Percentiles rank a stretch among this genome's conserved stretches.
These are phyloP conservation scores for Malassezia arunalokei DNA, from an alignment of 1,284 basidiomycete species.

Conservation along the genomic window DNA sequence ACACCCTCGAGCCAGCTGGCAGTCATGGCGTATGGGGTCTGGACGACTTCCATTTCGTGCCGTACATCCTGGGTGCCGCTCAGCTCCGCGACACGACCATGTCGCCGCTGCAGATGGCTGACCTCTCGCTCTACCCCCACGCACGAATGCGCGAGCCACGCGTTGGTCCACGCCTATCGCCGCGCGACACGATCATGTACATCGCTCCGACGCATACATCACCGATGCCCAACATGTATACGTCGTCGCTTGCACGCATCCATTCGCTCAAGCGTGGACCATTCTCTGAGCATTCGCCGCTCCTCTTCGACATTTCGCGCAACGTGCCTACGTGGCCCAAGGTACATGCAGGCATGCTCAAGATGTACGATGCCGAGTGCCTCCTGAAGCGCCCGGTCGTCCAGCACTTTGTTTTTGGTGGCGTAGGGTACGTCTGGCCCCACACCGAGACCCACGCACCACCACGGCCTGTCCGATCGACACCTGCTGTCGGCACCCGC, in stretches of 20 bases:
- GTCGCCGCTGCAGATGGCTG: not conserved
- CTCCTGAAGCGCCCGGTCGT: slow-evolving; percentile 88
- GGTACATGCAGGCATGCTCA: slow-evolving; percentile 74
- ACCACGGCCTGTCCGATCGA: not conserved
- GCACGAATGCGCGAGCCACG: not conserved
- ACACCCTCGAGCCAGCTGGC: slow-evolving; percentile 53
- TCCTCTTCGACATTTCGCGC: slow-evolving; percentile 70
- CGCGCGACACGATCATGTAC: not conserved
- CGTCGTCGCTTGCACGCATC: slow-evolving; percentile 56
- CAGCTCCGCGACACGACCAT: slow-evolving; percentile 54
- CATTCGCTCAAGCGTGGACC: slow-evolving; percentile 30
- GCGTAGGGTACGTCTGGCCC: slow-evolving; percentile 25
- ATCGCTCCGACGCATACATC: not conserved
- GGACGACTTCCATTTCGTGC: slow-evolving; percentile 77
- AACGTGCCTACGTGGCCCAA: slow-evolving; percentile 79
- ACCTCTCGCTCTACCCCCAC: slow-evolving; percentile 3
- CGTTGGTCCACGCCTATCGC: slow-evolving; percentile 5
- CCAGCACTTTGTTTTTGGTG: slow-evolving; percentile 77
- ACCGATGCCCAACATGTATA: slow-evolving; percentile 37
- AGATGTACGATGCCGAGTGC: slow-evolving; percentile 97
- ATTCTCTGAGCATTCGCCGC: slow-evolving; percentile 51
- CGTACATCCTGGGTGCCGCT: slow-evolving; percentile 81
- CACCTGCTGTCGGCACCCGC: no score
- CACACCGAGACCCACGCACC: not conserved
- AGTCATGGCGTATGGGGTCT: slow-evolving; percentile 73